Base-by-base conservation (phyloP, 495 filamentous ascomycete genomes). In the Penicillium parvum region DNA sequence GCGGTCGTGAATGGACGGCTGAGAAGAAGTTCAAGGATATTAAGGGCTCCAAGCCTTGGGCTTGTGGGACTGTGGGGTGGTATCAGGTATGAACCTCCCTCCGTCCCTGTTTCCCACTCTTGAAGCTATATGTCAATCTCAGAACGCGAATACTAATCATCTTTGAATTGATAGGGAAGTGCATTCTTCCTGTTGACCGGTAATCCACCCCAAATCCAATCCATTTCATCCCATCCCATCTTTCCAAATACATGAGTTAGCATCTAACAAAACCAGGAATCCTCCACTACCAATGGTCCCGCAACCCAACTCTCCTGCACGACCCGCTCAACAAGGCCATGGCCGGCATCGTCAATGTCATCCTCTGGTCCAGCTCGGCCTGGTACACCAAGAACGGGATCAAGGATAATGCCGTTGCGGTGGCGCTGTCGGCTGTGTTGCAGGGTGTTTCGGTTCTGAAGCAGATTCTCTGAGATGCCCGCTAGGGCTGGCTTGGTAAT, bases 211-310 rank as follows among this genome's bases (percentile, higher is more conserved):
- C 23, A 27, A 27, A 27, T 27, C 23, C 23, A 11, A 6, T n/a
- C n/a, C n/a, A n/a, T n/a, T n/a, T n/a, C n/a, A n/a, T n/a, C n/a
- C n/a, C n/a, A n/a, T n/a, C n/a, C n/a, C n/a, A n/a, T n/a, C n/a
- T n/a, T n/a, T n/a, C n/a, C n/a, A n/a, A n/a, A n/a, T n/a, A n/a
- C n/a, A n/a, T n/a, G n/a, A n/a, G n/a, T n/a, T n/a, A 9, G 10
- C 20, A 1, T 4, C 26, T 43, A 7, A 36, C n/a, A n/a, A 1
- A 14, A 26, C 15, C 17, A 61, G 60, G 47, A 26, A 45, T 64
- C 15, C 45, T 64, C n/a, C 58, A 64, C 39, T 64, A 59, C 40
- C 56, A 57, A 30, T 64, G 61, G 61, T 51, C 61, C 17, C 37
- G 32, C 6, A 37, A 62, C 36, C 53, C 61, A 1, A 15, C 36